Base-by-base conservation (phyloP, 2,329 filamentous ascomycete genomes). In the Penicillium verrucosum region DNA sequence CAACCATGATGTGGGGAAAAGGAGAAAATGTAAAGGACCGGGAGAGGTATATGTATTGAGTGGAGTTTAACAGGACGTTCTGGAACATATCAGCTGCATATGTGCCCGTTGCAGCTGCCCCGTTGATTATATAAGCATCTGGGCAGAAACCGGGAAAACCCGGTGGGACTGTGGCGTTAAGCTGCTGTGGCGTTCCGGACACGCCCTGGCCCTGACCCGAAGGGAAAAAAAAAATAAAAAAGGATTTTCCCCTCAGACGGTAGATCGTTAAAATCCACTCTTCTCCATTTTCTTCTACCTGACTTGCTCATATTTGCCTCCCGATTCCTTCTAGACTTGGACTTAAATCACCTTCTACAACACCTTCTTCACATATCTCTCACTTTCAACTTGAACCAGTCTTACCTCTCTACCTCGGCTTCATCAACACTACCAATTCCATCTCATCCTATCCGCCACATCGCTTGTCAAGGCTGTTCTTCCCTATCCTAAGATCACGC, bases 1-100 rank as follows among this genome's bases (percentile, higher is more conserved):
- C 84, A 60, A 85, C 82, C 71, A 76, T 75, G 38, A 52, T 59
- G 57, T 29, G 29, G 32, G 27, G 27, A 41, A 51, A 41, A 23
- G 29, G 21, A 21, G 21, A 51, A 32, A 16, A 45, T 27, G 36
- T 12, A 41, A 47, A 45, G 30, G 16, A 40, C 43, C n/a, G 23
- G 40, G 51, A 23, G 41, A 54, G 38, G 2, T 16, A 32, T 36
- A 18, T 51, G 14, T 44, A 45, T 44, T 44, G 21, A 51, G 27
- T 34, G 4, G 29, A 45, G 11, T 36, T 34, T 32, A 12, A 51
- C 34, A 36, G 29, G 30, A 46, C 37, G 27, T 32, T 47, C 41
- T 42, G 51, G 51, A 40, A 47, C 43, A 48, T 34, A 18, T 48
- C 9, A 53, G 43, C 51, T 54, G 43, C 34, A 40, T 23, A 47